Evolutionary conservation across 495 filamentous ascomycete genomes (phyloP), one percentile per base, ranked within the genome.

Genomic region (Sabuloglossum arenarium): DNA sequence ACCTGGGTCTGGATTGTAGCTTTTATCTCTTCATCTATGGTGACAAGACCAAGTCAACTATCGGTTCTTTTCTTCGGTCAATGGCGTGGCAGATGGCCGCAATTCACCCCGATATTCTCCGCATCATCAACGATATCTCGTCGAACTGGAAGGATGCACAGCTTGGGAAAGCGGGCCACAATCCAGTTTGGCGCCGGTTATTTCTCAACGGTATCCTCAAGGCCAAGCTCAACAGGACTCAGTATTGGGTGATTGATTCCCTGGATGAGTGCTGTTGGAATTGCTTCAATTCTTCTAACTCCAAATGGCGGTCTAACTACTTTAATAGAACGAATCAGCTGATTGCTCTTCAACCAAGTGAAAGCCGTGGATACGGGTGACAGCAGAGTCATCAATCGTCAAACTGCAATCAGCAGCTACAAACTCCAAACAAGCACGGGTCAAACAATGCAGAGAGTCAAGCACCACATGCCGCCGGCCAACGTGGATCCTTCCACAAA

Each of bases 191-290:
- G 47, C 47, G 47, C 25, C 10, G 30, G 47, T 19, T 52, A 31
- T 52, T 52, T 31, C 25, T 52, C 25, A 31, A 52, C 30, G 47
- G 47, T 28, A 52, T 52, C 30, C 47, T 52, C 47, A 52, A 52
- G 47, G 47, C 47, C 5, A 28, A 52, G 30, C 47, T 52, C 25
- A 31, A 52, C 19, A 31, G 25, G 12, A 31, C 30, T 24, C 47
- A 28, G 30, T 52, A 52, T 24, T 24, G 25, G 11, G 47, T 52
- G 25, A 31, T 52, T 31, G 47, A 52, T 52, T 28, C 47, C 11
- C 47, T 52, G n/a, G 47, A 52, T 31, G 47, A 52, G 19, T 45
- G 42, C n/a, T n/a, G n/a, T n/a, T n/a, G n/a, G n/a, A n/a, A n/a
- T n/a, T n/a, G n/a, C n/a, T n/a, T n/a, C n/a, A n/a, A n/a, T n/a